phyloP scores from a whole-genome alignment of 129 eudicot species.

The Rutidosis leptorrhynchoides region DNA sequence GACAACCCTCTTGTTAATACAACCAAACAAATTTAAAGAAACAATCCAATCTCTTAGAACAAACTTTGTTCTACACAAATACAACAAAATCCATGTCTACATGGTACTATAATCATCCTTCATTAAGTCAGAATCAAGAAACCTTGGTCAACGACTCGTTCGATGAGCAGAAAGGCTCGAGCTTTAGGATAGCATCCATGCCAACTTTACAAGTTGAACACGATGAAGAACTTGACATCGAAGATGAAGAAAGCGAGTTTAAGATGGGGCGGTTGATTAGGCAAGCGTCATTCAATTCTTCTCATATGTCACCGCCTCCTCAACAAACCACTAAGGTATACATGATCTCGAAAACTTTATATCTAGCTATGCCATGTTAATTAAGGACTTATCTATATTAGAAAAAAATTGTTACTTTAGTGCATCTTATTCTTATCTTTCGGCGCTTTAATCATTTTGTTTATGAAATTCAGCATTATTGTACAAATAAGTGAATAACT shows the following conservation, averaged over 20 bases:
- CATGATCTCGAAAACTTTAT: slow-evolving; percentile 9
- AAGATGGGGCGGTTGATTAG: slow-evolving; percentile 74
- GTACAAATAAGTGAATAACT: too few species aligned
- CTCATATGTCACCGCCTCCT: slow-evolving; percentile 45
- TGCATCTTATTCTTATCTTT: background rate
- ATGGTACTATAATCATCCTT: slow-evolving; percentile 53
- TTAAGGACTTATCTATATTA: background rate
- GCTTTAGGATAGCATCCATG: slow-evolving; percentile 36
- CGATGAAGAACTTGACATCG: slow-evolving; percentile 37
- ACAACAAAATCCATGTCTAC: slow-evolving; percentile 46
- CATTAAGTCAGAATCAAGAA: slow-evolving; percentile 32
- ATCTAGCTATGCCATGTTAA: background rate
- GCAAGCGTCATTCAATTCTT: slow-evolving; percentile 71
- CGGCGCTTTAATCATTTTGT: too few species aligned
- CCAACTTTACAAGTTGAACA: slow-evolving; percentile 15
- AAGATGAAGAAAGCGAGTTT: slow-evolving; percentile 67
- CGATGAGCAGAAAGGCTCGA: slow-evolving; percentile 22
- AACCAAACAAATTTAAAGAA: slow-evolving; percentile 23
- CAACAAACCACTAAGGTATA: slow-evolving; percentile 58
- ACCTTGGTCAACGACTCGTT: slow-evolving; percentile 23
- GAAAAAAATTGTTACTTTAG: background rate
- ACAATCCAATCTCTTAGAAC: slow-evolving; percentile 47
- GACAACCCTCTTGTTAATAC: slow-evolving; percentile 24
- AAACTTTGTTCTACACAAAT: slow-evolving; percentile 54
- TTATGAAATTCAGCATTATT: too few species aligned